A percentile compares a stretch with the other conserved stretches of the same genome.
Evolutionary conservation across 805 yeast genomes (phyloP).

Genomic region (Metschnikowia henanensis): DNA sequence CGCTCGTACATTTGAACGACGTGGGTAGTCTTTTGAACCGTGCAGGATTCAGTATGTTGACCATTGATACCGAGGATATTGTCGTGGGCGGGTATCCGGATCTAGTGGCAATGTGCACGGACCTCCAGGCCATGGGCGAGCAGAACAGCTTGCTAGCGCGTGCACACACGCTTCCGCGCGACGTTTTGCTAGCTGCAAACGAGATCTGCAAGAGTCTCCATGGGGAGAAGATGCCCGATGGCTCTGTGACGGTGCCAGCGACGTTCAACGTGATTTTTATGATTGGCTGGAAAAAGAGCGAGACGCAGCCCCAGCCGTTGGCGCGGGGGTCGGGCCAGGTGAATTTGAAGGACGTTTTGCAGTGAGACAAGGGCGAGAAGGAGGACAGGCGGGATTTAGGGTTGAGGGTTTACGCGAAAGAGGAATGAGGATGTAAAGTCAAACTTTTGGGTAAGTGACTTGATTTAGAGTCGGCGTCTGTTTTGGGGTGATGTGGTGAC

Average conservation of each 20-base stretch:
- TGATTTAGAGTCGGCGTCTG: too few species aligned
- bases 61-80: conserved; percentile 82
- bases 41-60: conserved; percentile 77
- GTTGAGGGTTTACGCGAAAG: too few species aligned
- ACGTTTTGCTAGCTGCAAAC: conserved; percentile 70
- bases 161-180: conserved; percentile 44
- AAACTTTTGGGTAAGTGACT: too few species aligned
- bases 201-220: conserved; percentile 72
- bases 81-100: conserved; percentile 76
- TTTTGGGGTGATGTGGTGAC: too few species aligned
- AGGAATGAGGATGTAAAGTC: too few species aligned
- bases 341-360: conserved; percentile 61
- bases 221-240: conserved; percentile 55
- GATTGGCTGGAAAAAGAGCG: conserved; percentile 87
- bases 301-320: conserved; percentile 68
- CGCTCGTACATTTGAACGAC: conserved; percentile 76
- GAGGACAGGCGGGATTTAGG: background rate
- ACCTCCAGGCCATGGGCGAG: conserved; percentile 82
- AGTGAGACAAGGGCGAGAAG: conserved; percentile 1
- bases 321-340: conserved; percentile 72
- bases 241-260: conserved; percentile 60
- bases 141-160: conserved; percentile 65
- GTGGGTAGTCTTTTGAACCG: conserved; percentile 70
- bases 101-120: conserved; percentile 62
- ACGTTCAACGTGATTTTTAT: conserved; percentile 76